Evolutionary conservation across 2,329 filamentous ascomycete species (phyloP).

Genomic region (Cercospora berteroae): DNA sequence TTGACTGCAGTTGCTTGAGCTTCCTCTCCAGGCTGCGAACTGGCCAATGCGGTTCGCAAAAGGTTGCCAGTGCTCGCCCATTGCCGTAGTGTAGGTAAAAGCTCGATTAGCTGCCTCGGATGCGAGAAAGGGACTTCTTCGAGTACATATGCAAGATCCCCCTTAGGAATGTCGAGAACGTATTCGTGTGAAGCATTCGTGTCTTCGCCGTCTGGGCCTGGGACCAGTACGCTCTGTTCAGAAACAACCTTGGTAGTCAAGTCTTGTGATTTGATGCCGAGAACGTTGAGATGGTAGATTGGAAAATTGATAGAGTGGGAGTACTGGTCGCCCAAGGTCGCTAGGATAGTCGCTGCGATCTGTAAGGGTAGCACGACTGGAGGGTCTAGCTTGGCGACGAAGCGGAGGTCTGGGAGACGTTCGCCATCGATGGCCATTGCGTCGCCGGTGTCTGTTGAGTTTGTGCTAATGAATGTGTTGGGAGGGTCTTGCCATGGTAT

Average conservation of each 20-base stretch:
- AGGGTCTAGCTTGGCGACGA: conserved; percentile 71
- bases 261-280: conserved; percentile 19
- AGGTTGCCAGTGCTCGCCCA: conserved; percentile 69
- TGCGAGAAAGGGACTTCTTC: conserved; percentile 73
- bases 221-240: conserved; percentile 10
- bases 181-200: conserved; percentile 48
- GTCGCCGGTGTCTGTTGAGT: conserved; percentile 42
- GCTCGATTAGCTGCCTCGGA: conserved; percentile 69
- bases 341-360: conserved; percentile 62
- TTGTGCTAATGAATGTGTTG: conserved; percentile 54
- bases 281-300: conserved; percentile 26
- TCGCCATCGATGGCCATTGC: conserved; percentile 52
- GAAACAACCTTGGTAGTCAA: background rate
- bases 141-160: conserved; percentile 67
- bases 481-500: conserved; percentile 67
- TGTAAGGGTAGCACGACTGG: conserved; percentile 67
- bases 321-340: conserved; percentile 58
- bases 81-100: conserved; percentile 72
- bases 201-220: conserved; percentile 19
- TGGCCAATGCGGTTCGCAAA: conserved; percentile 45
- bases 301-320: conserved; percentile 37
- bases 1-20: background rate
- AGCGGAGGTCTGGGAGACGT: conserved; percentile 68
- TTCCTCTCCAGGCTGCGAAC: background rate
- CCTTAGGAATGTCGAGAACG: conserved; percentile 67